Base-by-base conservation (phyloP, 495 filamentous ascomycete genomes). In the Staphylotrichum longicolle region DNA sequence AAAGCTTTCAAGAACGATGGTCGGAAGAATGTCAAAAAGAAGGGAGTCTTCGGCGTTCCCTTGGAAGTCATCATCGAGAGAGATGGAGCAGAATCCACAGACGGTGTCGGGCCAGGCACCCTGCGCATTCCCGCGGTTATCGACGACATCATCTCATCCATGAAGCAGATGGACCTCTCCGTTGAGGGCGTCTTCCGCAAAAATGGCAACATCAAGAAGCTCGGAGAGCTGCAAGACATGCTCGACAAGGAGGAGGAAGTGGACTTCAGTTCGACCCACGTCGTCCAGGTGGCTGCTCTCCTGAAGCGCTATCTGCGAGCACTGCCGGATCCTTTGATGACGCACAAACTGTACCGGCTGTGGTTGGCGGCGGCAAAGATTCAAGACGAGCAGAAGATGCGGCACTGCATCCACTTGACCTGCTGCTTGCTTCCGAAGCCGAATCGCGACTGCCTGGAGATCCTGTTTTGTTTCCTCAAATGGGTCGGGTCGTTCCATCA, bases 141-240 rank as follows among this genome's bases (percentile, higher is more conserved):
- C 41, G 92, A 98, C 69, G 95, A 98, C 68, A 85, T 92, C 33
- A 85, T 98, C 12, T 89, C 89, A 5, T 90, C 93, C 34, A 94
- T 99, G 90, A 86, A 91, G 63, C 93, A 91, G 70, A 99, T 98
- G 92, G 94, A 99, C 75, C 96, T 99, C 82, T 96, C 91, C 15
- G 91, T 98, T 7, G 94, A 99, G 70, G 95, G 95, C 68, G 93
- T 99, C 50, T 99, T 99, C 83, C 88, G 94, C 57, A 99, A 99
- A 81, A 99, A 97, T 69, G 94, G 94, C 61, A 98, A 97, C 70
- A 97, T 99, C 71, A 88, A 89, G 68, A 87, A 90, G 54, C 80
- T 98, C 33, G 89, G 88, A 63, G 92, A 96, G 57, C 76, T 95
- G 20, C 85, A 88, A 34, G 91, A 93, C 45, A 77, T 85, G 65